Percentiles rank a stretch among this genome's conserved stretches.
Evolutionary conservation across 2,329 filamentous ascomycete genomes (phyloP).

Genomic region (Graphilbum sp.): DNA sequence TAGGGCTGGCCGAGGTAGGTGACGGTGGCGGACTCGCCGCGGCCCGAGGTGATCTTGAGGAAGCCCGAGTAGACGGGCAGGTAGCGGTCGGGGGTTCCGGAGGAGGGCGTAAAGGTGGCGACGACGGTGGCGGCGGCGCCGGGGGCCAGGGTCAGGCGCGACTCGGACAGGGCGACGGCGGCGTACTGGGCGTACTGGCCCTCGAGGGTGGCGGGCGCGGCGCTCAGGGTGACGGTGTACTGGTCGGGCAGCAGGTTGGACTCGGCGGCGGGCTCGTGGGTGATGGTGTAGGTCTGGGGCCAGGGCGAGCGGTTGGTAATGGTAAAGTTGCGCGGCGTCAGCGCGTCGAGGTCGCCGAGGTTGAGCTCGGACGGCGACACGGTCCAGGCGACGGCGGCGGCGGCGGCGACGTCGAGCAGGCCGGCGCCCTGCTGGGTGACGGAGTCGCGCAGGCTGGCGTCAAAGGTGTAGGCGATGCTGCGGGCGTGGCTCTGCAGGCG

Average conservation of each 20-base stretch:
- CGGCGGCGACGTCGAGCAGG: conserved; percentile 41
- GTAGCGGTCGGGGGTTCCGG: conserved; percentile 18
- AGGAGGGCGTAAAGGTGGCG: conserved; percentile 26
- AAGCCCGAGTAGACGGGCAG: conserved; percentile 32
- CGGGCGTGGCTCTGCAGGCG: conserved; percentile 7
- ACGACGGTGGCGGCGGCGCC: conserved; percentile 25
- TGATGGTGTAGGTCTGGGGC: conserved; percentile 27
- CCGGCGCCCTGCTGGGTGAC: conserved; percentile 43
- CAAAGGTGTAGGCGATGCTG: conserved; percentile 26
- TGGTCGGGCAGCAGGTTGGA: background rate
- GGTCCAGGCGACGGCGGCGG: conserved; percentile 45
- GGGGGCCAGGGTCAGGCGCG: conserved; percentile 22
- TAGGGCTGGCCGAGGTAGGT: conserved; percentile 1
- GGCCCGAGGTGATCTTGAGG: conserved; percentile 24
- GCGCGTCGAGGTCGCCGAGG: conserved; percentile 22
- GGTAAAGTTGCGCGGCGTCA: conserved; percentile 28
- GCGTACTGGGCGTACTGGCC: conserved; percentile 16
- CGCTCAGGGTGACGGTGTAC: background rate
- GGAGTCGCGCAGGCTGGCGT: conserved; percentile 27
- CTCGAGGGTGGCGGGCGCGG: too few relatives aligned
- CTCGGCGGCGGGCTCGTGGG: background rate
- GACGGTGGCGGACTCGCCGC: background rate
- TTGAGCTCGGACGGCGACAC: conserved; percentile 24
- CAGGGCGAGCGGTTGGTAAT: conserved; percentile 35
- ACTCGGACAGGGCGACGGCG: conserved; percentile 22